Evolutionary conservation across 495 filamentous ascomycete genomes (phyloP), one percentile per base, ranked within the genome.

Genomic region (Trichoderma parareesei): DNA sequence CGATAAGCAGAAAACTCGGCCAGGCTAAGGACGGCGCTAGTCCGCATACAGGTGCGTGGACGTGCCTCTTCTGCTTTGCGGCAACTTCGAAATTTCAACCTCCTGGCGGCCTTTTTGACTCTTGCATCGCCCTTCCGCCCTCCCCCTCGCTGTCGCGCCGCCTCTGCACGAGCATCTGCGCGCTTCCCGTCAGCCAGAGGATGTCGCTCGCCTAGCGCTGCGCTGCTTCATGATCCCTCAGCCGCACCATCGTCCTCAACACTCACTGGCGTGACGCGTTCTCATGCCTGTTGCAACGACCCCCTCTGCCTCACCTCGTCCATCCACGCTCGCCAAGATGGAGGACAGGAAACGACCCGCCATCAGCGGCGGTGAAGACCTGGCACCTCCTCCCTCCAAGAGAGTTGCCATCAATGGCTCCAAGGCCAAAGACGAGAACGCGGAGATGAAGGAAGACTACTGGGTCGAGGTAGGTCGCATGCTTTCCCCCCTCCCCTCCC

Each of bases 321-420:
- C 86, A 73, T 79, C 81, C 75, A 77, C 76, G 74, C 74, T 79
- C 76, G 42, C n/a, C n/a, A 96, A 92, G 84, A 96, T 96, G 92
- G 92, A 97, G 81, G 91, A 96, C 81, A 91, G 92, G 85, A 97
- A 96, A 82, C 86, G 92, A 85, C 87, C 90, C 69, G 88, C 91
- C 67, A 79, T 85, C 64, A 78, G 81, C 73, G 88, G 86, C 69
- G 78, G 84, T 72, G 91, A 93, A 76, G 90, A 93, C 61, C 79
- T 86, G 67, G 90, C 88, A 65, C 92, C 92, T 49, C 92, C 92
- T 49, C 90, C 91, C 9, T 85, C 82, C 71, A 97, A 96, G 83
- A 87, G 90, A 74, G 91, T 93, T 76, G 89, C 89, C 10, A 94
- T 94, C 78, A 91, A 90, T 70, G 80, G 83, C 67, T 81, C 76